Conservation (phyloP, 2,329 filamentous ascomycete genomes). For the Geosmithia putterillii region DNA sequence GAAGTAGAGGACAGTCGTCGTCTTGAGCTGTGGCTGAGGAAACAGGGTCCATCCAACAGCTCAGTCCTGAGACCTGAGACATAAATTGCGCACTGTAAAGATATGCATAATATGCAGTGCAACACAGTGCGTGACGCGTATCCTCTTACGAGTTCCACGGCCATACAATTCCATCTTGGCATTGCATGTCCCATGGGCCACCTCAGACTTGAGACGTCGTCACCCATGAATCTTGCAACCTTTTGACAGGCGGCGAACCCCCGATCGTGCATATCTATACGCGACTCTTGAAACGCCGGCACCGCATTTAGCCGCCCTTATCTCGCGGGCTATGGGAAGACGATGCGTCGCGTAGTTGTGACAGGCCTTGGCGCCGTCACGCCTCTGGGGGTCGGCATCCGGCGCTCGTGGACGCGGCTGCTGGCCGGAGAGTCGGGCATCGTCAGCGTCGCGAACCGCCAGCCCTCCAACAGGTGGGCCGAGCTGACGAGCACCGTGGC, state of each 20-base stretch:
- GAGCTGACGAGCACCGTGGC: conserved; percentile 76
- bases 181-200: too few species aligned
- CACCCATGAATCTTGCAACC: neutral
- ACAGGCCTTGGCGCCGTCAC: conserved; percentile 75
- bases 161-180: too few species aligned
- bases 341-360: conserved; percentile 64
- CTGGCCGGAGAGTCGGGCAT: conserved; percentile 72
- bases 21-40: too few species aligned
- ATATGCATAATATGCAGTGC: neutral
- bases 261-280: too few species aligned
- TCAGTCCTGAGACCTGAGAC: too few species aligned
- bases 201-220: neutral
- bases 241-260: too few species aligned
- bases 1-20: too few species aligned
- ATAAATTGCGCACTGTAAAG: too few species aligned
- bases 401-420: conserved; percentile 69
- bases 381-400: conserved; percentile 70
- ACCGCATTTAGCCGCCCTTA: too few species aligned
- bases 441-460: conserved; percentile 53
- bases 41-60: neutral
- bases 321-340: conserved; percentile 22
- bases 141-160: too few species aligned
- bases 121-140: neutral
- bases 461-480: conserved; percentile 45
- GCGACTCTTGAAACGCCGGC: too few species aligned